Conservation (phyloP, 306 rosid species). For the Vachellia pachyceras region DNA sequence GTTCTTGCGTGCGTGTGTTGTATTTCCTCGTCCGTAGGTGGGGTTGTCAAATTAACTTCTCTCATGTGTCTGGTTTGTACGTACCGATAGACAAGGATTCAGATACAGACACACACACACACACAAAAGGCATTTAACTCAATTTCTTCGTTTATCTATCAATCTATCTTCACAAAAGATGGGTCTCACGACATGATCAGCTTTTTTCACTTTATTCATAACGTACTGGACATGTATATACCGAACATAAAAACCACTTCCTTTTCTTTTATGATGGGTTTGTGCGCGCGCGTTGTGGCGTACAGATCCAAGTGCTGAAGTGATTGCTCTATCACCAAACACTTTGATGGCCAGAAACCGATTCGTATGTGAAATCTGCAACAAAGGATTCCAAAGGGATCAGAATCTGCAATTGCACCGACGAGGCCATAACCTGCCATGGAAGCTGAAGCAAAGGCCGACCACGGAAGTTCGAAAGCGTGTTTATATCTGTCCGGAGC, state of each 20-base stretch:
- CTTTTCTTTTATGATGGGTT: not conserved
- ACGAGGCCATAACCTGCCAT: slow-evolving; percentile 84
- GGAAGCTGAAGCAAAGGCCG: slow-evolving; percentile 73
- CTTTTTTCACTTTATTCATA: slow-evolving; percentile 2
- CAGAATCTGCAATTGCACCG: slow-evolving; percentile 81
- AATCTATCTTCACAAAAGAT: not conserved
- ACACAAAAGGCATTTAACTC: not conserved
- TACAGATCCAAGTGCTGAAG: slow-evolving; percentile 76
- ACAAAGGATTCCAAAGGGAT: slow-evolving; percentile 82
- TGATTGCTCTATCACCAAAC: slow-evolving; percentile 70
- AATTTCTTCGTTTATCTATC: not conserved
- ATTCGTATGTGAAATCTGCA: slow-evolving; percentile 79
- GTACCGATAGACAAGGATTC: not conserved
- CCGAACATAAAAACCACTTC: not conserved
- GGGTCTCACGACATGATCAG: slow-evolving; percentile 7
- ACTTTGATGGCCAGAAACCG: slow-evolving; percentile 68
- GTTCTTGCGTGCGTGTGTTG: not conserved
- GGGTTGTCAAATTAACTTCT: not conserved
- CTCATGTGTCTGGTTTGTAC: not conserved
- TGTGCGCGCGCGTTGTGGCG: not conserved
- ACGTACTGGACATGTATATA: not conserved
- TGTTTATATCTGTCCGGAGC: slow-evolving; percentile 77
- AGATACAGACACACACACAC: not conserved
- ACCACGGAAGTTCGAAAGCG: slow-evolving; percentile 51
- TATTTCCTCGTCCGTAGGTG: slow-evolving; percentile 14